These are phyloP conservation scores for Micractinium sp. DNA, from an alignment of 139 green algal species.

Conservation along the genomic window DNA sequence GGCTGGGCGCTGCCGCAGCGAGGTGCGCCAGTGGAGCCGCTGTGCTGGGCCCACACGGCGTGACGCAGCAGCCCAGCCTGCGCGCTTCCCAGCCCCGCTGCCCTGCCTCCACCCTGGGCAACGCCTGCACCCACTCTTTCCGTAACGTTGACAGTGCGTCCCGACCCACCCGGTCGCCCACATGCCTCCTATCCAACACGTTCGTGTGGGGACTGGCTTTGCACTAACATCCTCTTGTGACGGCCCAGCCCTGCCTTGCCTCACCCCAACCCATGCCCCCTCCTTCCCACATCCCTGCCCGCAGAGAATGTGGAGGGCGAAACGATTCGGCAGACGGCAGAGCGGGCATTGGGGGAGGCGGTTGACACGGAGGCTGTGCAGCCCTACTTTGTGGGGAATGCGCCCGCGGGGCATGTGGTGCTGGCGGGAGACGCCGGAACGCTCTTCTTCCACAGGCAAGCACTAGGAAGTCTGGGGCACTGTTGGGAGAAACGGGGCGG, in stretches of 20 bases:
- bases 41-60: too few relatives aligned
- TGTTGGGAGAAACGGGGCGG: too few relatives aligned
- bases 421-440: not conserved
- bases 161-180: too few relatives aligned
- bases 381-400: slow-evolving; percentile 61
- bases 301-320: slow-evolving; percentile 41
- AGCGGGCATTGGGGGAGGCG: slow-evolving; percentile 45
- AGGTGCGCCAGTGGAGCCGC: too few relatives aligned
- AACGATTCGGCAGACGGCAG: slow-evolving; percentile 50
- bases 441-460: slow-evolving; percentile 46
- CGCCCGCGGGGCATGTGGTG: slow-evolving; percentile 49
- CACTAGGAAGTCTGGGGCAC: not conserved
- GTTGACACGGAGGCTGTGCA: slow-evolving; percentile 37
- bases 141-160: too few relatives aligned
- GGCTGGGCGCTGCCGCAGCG: slow-evolving; percentile 16
- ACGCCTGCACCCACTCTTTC: too few relatives aligned
- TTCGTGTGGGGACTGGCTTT: too few relatives aligned
- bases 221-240: not conserved
- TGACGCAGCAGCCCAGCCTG: too few relatives aligned
- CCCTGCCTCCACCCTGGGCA: too few relatives aligned
- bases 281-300: not conserved
- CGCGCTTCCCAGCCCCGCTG: too few relatives aligned
- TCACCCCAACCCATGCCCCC: not conserved
- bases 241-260: not conserved
- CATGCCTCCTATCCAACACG: too few relatives aligned